Conservation (phyloP, 2,329 filamentous ascomycete species). For the Epichloe hybrida region DNA sequence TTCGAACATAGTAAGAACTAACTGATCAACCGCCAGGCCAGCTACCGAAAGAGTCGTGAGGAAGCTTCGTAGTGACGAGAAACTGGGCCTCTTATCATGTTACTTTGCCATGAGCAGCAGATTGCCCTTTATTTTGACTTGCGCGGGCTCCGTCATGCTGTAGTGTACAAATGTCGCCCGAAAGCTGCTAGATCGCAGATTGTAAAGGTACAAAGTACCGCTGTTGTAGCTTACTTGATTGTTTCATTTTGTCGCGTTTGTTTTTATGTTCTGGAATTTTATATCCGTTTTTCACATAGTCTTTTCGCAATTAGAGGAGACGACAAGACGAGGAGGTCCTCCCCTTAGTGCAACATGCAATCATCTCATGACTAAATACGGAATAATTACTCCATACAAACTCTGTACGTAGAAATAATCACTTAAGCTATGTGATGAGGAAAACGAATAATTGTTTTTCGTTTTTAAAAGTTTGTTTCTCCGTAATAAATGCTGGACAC, state of each 20-base stretch:
- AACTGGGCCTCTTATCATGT: not conserved
- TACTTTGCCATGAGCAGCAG: not conserved
- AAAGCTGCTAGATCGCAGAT: not conserved
- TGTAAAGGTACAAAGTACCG: no score
- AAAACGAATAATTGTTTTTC: no score
- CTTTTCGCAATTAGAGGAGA: no score
- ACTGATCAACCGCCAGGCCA: conserved; percentile 41
- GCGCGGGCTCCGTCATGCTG: not conserved
- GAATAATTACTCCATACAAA: no score
- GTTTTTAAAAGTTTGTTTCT: no score
- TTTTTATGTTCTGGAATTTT: not conserved
- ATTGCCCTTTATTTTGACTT: not conserved
- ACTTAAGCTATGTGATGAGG: no score
- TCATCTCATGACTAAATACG: no score
- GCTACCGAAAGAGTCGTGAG: conserved; percentile 83
- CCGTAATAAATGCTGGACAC: no score
- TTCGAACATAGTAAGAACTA: conserved; percentile 12
- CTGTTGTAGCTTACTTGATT: not conserved
- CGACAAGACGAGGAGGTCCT: no score
- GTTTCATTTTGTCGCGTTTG: not conserved
- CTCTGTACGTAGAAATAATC: no score
- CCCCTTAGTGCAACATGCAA: no score
- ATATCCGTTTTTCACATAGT: not conserved
- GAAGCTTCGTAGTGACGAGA: conserved; percentile 37
- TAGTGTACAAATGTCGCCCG: not conserved